Base-by-base conservation (phyloP, 1,139 yeast genomes). In the Sugiyamaella sp. region DNA sequence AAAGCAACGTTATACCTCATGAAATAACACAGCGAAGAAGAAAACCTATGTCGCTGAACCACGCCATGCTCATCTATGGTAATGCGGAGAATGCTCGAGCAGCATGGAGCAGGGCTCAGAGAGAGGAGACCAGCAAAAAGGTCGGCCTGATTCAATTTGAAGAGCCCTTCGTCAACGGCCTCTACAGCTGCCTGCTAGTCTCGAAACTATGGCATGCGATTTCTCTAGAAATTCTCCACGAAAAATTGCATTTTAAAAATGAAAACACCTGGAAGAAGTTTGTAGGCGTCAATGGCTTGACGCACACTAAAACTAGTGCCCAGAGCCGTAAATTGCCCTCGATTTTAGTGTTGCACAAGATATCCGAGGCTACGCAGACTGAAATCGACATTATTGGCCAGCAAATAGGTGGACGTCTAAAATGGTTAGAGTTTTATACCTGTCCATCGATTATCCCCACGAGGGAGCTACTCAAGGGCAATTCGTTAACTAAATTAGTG, bases 391-490 rank as follows among this genome's bases (percentile, higher is more conserved):
- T 60, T 10, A 62, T 80, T 10, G 69, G 76, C 2, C 57, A 63
- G 1, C 40, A 63, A 1, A 66, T 84, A 39, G 80, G 81, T 40
- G 74, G 77, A 4, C 73, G 77, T 37, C 68, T 90, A 47, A 74
- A 76, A 57, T 80, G 86, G 84, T 74, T 91, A 40, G 96, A 90
- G 68, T 76, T 90, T 60, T 89, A 86, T 70, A 86, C 91, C 68
- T 90, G 97, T 66, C 95, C 96, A 2, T 76, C 77, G 52, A 68
- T 88, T 33, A 64, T 78, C 2, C 96, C 96, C 29, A 77, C 80
- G 0, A 61, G 71, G 3, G 78, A 73, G 66, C 78, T 76, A 63
- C 74, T 74, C 35, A 65, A 67, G 12, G 71, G 74, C 24, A 61
- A 68, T 10, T 68, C 69, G n/a, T 70, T 90, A 54, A 77, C 79